Conservation (phyloP, 768 basidiomycete genomes). For the Cystofilobasidium macerans region DNA sequence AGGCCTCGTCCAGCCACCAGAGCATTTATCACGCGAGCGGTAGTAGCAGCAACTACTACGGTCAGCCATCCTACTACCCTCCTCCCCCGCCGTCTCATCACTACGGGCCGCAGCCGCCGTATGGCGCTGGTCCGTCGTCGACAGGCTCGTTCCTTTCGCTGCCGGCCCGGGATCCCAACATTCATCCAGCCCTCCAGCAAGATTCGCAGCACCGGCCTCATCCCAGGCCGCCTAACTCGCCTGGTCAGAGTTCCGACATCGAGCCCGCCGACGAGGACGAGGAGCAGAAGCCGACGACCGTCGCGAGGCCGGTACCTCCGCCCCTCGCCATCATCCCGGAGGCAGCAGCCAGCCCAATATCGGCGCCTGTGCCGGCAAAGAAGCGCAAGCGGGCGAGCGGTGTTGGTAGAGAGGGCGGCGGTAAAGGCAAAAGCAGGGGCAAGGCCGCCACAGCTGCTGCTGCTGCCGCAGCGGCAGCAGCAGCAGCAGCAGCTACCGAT, state of each 20-base stretch:
- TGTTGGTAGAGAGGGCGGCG: neutral
- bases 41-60: neutral
- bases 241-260: neutral
- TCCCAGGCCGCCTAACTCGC: slow-evolving; percentile 8
- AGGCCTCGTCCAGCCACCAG: neutral
- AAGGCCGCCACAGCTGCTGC: slow-evolving; percentile 8
- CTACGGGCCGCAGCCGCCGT: neutral
- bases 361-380: neutral
- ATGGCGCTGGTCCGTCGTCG: neutral
- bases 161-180: slow-evolving; percentile 5
- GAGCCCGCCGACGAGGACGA: slow-evolving; percentile 4
- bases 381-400: slow-evolving; percentile 19
- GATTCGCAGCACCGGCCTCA: neutral
- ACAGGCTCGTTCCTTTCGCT: neutral
- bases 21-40: too few relatives aligned
- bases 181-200: neutral
- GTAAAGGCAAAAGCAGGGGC: slow-evolving; percentile 12
- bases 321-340: neutral
- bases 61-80: neutral
- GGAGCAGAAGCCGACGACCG: neutral
- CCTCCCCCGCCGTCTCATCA: neutral
- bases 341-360: neutral
- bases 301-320: neutral
- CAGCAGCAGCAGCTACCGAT: neutral
- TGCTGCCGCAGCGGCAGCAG: neutral